Evolutionary conservation across 2,329 filamentous ascomycete genomes (phyloP).

Genomic region (Penicillium sclerotiorum): DNA sequence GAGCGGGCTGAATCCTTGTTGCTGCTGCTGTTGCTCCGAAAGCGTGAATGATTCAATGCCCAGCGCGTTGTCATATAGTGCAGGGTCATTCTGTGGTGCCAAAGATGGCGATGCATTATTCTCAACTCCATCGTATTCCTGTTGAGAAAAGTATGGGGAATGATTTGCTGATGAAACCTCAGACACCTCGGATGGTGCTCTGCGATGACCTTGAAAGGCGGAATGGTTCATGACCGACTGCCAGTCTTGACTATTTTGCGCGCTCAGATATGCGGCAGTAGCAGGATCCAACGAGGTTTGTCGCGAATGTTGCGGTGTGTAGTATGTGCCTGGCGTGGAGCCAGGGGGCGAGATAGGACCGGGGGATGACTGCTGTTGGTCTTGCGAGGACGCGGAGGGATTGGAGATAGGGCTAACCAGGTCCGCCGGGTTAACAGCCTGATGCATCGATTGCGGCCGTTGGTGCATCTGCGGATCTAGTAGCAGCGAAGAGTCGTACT

Average conservation of each 20-base stretch:
- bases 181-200: slow-evolving; percentile 86
- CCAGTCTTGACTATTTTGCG: slow-evolving; percentile 60
- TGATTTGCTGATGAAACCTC: slow-evolving; percentile 84
- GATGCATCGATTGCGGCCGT: slow-evolving; percentile 40
- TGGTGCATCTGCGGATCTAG: slow-evolving; percentile 45
- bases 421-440: slow-evolving; percentile 51
- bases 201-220: slow-evolving; percentile 77
- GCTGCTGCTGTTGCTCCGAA: slow-evolving; percentile 61
- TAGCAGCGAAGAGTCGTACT: slow-evolving; percentile 43
- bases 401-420: slow-evolving; percentile 50
- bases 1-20: slow-evolving; percentile 60
- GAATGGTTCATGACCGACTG: slow-evolving; percentile 55
- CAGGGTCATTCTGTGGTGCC: slow-evolving; percentile 68
- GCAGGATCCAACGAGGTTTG: slow-evolving; percentile 64
- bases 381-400: slow-evolving; percentile 58
- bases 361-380: slow-evolving; percentile 55
- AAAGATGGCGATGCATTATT: slow-evolving; percentile 79
- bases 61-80: slow-evolving; percentile 75
- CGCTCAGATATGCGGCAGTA: slow-evolving; percentile 60
- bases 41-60: slow-evolving; percentile 80
- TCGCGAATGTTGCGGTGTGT: slow-evolving; percentile 60
- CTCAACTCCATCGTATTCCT: slow-evolving; percentile 76
- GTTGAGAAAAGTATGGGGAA: slow-evolving; percentile 77
- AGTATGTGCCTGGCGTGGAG: slow-evolving; percentile 55
- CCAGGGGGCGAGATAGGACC: slow-evolving; percentile 59